Base-by-base conservation (phyloP, 306 rosid genomes). In the Myrica gale region DNA sequence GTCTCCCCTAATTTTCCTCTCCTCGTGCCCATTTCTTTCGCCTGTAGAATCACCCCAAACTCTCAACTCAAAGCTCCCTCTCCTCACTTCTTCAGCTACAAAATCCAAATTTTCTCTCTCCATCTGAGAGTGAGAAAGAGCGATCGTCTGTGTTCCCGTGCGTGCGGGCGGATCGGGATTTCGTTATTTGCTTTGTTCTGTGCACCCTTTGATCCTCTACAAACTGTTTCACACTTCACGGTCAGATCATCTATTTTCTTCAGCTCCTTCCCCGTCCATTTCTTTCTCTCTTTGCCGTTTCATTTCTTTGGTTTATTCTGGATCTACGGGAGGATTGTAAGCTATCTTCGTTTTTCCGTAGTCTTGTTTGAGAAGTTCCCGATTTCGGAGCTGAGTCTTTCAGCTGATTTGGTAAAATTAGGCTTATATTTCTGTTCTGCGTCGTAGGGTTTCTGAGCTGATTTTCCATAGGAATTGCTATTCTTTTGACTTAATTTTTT, bases 131-230 rank as follows among this genome's bases (percentile, higher is more conserved):
- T 69, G 21, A 71, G 48, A 57, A 32, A 2, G 37, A 32, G 37
- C 2, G 37, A 3, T 32, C 37, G 63, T 57, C 32, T 8, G 13
- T 37, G 47, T 43, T 3, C 17, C 6, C 4, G 41, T 52, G 7
- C 20, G 21, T 57, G 47, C 65, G 54, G 53, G 10, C n/a, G 80
- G 85, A 82, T 85, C 82, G 61, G 78, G 77, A 74, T 85, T 57
- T 20, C 20, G 8, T 57, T 21, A 6, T 21, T 9, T 57, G 81
- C 73, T 83, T 73, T 71, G 80, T 69, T 32, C 79, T 78, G 79
- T 85, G 65, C 68, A 66, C 71, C 76, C 76, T 80, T 80, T 80
- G 79, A 83, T 85, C 78, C 21, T 80, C 68, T 75, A 58, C 45
- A 44, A 67, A 19, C 67, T 89, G 55, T 61, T 79, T 61, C 70